These are phyloP conservation scores for Cryptococcus amylolentus DNA, from an alignment of 1,284 basidiomycete genomes.

Conservation along the genomic window DNA sequence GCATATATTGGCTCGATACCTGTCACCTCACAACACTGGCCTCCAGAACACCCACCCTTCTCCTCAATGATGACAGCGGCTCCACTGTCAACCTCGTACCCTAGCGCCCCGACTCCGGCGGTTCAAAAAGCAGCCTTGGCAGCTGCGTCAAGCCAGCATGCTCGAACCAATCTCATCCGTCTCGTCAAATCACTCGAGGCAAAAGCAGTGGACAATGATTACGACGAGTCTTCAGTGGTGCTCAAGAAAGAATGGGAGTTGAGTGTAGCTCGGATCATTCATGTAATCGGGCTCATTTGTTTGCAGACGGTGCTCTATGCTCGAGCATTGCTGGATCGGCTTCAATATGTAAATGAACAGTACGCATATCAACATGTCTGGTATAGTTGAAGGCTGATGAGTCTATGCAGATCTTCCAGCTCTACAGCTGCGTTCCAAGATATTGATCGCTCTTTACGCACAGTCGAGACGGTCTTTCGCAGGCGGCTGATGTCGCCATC, in stretches of 20 bases:
- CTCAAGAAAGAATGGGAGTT: conserved; percentile 46
- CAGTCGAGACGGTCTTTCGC: conserved; percentile 16
- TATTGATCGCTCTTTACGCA: conserved; percentile 15
- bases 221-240: conserved; percentile 25
- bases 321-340: conserved; percentile 27
- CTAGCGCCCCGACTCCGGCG: conserved; percentile 19
- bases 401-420: conserved; percentile 21
- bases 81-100: not conserved
- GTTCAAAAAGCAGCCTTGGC: conserved; percentile 25
- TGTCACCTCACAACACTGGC: no score
- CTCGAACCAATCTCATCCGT: conserved; percentile 42
- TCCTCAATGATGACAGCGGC: not conserved
- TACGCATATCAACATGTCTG: conserved; percentile 12
- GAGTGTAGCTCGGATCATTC: not conserved
- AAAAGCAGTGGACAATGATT: conserved; percentile 16
- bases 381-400: not conserved
- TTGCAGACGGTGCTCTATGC: conserved; percentile 41
- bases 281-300: not conserved
- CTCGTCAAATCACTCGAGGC: conserved; percentile 37
- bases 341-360: conserved; percentile 38
- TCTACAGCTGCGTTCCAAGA: conserved; percentile 15
- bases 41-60: no score
- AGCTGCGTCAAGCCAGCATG: conserved; percentile 36
- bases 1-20: no score
- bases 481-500: conserved; percentile 5